Evolutionary conservation across 441 rosid species (phyloP), one percentile per base, ranked within the genome.

Genomic region (Jatropha multifida): DNA sequence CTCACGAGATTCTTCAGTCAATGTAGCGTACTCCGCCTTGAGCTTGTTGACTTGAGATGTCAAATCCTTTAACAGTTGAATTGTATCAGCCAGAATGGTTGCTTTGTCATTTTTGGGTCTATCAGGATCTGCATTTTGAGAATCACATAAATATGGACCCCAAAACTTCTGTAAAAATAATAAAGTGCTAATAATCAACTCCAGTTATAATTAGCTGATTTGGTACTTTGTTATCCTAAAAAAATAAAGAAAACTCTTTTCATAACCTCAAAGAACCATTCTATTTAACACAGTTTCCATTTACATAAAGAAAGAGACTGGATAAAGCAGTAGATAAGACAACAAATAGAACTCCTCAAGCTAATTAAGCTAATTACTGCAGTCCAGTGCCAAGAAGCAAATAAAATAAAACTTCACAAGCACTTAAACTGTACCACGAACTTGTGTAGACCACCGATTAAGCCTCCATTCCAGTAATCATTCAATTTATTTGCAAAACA

Each of bases 21-120:
- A 71, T 1, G 88, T 60, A 40, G 86, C 71, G 77, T 89, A 84
- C 84, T 92, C 96, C 18, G 86, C 82, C 84, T 91, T 92, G 38
- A 94, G 90, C 79, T 89, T 89, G 83, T 82, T 84, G 61, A 94
- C 95, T 79, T 94, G 86, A 60, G 94, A 84, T 14, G 96, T 87
- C 75, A 94, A 85, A 75, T 94, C 97, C 82, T 90, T 94, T 82
- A 94, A 72, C 86, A 94, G 72, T 82, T 88, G 98, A 76, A 92
- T 66, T 2, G 97, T 86, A 80, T 94, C 96, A 40, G 90, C 73
- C 72, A 94, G 79, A 81, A 92, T 92, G 13, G 96, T 92, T 27
- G 86, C 96, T 84, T 94, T 94, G 72, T 94, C 98, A 77, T 94
- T 89, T 85, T 85, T 94, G 65, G 97, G 92, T 84, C 96, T 85